phyloP scores from a whole-genome alignment of 2,329 filamentous ascomycete genomes.

The Xylaria sp. region DNA sequence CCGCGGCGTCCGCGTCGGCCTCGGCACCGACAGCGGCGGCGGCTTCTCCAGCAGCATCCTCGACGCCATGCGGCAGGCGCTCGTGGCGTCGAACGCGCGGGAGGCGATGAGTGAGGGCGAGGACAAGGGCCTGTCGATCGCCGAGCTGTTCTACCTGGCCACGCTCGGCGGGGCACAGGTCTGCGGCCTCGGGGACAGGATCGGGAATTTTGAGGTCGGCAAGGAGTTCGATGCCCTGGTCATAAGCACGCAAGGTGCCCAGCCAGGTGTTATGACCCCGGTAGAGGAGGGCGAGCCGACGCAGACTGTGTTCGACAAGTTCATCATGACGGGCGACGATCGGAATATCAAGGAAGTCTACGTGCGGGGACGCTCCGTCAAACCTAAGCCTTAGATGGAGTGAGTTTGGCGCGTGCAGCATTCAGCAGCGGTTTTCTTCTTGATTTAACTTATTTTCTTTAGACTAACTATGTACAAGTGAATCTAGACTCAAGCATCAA shows the following conservation, averaged over 20 bases:
- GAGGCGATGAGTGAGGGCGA: conserved; percentile 44
- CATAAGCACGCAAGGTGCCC: conserved; percentile 38
- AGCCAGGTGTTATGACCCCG: conserved; percentile 53
- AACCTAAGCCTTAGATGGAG: neutral
- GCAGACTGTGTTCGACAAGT: conserved; percentile 60
- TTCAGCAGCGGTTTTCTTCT: no score
- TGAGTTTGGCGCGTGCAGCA: no score
- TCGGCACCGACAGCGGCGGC: conserved; percentile 67
- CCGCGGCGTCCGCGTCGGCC: conserved; percentile 64
- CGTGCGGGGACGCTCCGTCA: conserved; percentile 49
- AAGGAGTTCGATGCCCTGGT: conserved; percentile 67
- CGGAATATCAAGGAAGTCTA: conserved; percentile 61
- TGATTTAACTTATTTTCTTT: no score
- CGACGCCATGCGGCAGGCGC: conserved; percentile 59
- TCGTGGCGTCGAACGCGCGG: conserved; percentile 56
- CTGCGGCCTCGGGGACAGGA: conserved; percentile 52
- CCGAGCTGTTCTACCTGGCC: conserved; percentile 61
- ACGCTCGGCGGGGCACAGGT: conserved; percentile 65
- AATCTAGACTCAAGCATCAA: neutral
- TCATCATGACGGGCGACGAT: conserved; percentile 67
- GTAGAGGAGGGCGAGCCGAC: conserved; percentile 52
- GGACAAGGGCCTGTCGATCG: conserved; percentile 50
- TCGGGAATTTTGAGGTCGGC: conserved; percentile 60
- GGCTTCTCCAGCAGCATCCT: conserved; percentile 64
- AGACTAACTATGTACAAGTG: no score